phyloP scores from a whole-genome alignment of 2,329 filamentous ascomycete species.

The Whalleya microplaca region DNA sequence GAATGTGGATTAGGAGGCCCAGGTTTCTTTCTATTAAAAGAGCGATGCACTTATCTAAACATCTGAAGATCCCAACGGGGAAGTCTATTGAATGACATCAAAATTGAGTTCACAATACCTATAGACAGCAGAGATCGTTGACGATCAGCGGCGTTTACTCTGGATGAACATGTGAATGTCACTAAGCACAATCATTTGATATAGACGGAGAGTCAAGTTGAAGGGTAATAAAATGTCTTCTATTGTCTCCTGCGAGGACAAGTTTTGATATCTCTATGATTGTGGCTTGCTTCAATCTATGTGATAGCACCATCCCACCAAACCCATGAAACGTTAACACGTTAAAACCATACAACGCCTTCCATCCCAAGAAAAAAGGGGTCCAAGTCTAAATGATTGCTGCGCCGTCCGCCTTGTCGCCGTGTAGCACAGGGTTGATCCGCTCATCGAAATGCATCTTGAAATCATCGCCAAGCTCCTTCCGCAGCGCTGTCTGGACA shows the following conservation, averaged over 20 bases:
- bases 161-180: too few species aligned
- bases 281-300: neutral
- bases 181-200: neutral
- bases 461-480: conserved; percentile 75
- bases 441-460: conserved; percentile 72
- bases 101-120: too few species aligned
- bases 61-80: too few species aligned
- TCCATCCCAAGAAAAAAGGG: conserved; percentile 1
- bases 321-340: neutral
- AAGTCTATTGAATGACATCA: too few species aligned
- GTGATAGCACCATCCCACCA: neutral
- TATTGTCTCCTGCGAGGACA: neutral
- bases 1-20: too few species aligned
- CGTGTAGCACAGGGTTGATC: conserved; percentile 68
- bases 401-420: conserved; percentile 52
- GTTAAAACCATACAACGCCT: neutral
- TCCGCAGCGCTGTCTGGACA: conserved; percentile 67
- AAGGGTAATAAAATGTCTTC: neutral
- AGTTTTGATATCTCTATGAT: neutral
- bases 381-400: conserved; percentile 31
- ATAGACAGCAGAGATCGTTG: too few species aligned
- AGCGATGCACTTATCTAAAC: too few species aligned
- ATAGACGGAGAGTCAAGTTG: neutral
- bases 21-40: too few species aligned
- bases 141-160: too few species aligned